Conservation (phyloP, 495 filamentous ascomycete species). For the Extremus antarcticus region DNA sequence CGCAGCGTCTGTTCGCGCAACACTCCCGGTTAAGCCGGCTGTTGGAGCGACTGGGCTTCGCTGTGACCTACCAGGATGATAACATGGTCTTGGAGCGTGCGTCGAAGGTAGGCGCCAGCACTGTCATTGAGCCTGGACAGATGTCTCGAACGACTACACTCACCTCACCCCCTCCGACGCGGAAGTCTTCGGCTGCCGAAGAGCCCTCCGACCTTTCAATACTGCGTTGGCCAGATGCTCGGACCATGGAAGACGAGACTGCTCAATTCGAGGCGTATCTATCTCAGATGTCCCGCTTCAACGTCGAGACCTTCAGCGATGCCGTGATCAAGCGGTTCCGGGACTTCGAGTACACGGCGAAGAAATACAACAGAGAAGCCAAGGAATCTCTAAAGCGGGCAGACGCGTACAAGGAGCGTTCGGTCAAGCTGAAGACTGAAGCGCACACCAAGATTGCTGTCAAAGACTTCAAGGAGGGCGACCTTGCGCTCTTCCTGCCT, state of each 20-base stretch:
- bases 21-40: constrained; percentile 66
- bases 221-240: constrained; percentile 66
- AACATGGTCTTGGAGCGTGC: constrained; percentile 65
- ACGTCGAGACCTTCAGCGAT: constrained; percentile 72
- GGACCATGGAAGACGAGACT: constrained; percentile 54
- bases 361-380: constrained; percentile 83
- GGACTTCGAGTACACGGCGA: constrained; percentile 77
- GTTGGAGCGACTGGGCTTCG: constrained; percentile 75
- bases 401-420: constrained; percentile 69
- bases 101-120: constrained; percentile 53
- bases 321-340: constrained; percentile 74
- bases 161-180: constrained; percentile 22
- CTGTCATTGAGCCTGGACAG: constrained; percentile 42
- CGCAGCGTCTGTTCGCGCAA: constrained; percentile 64
- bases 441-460: constrained; percentile 96
- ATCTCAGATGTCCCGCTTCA: constrained; percentile 58
- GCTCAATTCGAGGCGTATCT: constrained; percentile 62
- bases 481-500: constrained; percentile 88
- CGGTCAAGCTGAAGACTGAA: constrained; percentile 72
- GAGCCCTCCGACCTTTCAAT: constrained; percentile 49
- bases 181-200: constrained; percentile 34
- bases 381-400: constrained; percentile 30
- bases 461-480: constrained; percentile 89
- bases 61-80: constrained; percentile 60
- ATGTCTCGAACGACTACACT: constrained; percentile 29